These are phyloP conservation scores for Eucalyptus cloeziana DNA, from an alignment of 345 rosid genomes.

Conservation along the genomic window DNA sequence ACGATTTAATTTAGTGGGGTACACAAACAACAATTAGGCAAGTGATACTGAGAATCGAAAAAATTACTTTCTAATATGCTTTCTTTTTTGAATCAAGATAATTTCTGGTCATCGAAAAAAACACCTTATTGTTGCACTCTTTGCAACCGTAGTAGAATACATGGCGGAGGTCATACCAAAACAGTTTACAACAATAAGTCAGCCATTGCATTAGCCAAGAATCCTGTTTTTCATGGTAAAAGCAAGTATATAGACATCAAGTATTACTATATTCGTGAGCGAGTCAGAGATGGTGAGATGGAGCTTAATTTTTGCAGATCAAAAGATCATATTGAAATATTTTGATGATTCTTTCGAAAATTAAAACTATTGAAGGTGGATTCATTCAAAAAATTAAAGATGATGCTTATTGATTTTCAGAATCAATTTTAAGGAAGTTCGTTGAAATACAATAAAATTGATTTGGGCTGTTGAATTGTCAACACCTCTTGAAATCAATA, in stretches of 20 bases:
- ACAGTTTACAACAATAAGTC: neutral
- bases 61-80: neutral
- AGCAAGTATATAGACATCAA: neutral
- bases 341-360: neutral
- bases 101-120: neutral
- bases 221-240: neutral
- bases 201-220: neutral
- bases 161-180: neutral
- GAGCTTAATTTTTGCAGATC: neutral
- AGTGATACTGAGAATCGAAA: neutral
- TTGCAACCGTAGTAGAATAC: neutral
- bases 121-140: neutral
- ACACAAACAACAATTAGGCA: neutral
- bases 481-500: neutral
- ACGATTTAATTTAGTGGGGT: neutral
- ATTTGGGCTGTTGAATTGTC: neutral
- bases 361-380: neutral
- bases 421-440: neutral
- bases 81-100: neutral
- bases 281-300: neutral
- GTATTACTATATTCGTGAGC: neutral
- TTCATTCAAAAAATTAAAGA: neutral
- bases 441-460: neutral
- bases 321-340: neutral
- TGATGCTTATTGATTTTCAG: neutral